phyloP scores from a whole-genome alignment of 345 rosid species.

The Lepidium sativum region DNA sequence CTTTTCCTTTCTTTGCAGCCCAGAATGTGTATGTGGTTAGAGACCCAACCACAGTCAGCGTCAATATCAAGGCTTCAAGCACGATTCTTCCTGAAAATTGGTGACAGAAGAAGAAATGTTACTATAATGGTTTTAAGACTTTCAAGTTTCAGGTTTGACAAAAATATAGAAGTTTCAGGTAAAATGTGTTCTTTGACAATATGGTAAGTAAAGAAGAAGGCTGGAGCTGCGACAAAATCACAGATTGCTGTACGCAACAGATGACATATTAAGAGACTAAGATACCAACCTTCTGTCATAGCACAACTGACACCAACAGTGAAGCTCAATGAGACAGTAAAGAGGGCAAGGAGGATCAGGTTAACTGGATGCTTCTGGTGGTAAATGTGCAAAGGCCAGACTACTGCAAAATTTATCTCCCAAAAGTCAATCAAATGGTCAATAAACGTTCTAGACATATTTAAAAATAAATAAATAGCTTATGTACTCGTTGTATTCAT shows the following conservation, averaged over 20 bases:
- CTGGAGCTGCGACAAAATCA: not conserved
- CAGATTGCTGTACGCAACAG: not conserved
- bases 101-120: not conserved
- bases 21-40: slow-evolving; percentile 93
- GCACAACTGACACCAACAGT: slow-evolving; percentile 88
- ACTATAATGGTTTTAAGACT: not conserved
- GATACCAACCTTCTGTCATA: slow-evolving; percentile 62
- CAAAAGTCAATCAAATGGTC: not conserved
- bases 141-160: not conserved
- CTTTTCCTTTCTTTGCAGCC: slow-evolving; percentile 96
- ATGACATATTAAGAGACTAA: not conserved
- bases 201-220: not conserved
- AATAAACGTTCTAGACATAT: not conserved
- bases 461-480: not conserved
- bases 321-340: slow-evolving; percentile 74
- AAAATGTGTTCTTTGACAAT: not conserved
- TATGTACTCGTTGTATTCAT: not conserved
- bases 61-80: slow-evolving; percentile 83
- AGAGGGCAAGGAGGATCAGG: slow-evolving; percentile 73
- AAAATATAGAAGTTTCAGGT: not conserved
- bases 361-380: slow-evolving; percentile 94
- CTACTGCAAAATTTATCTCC: slow-evolving; percentile 42
- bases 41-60: slow-evolving; percentile 70
- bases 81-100: slow-evolving; percentile 69
- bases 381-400: slow-evolving; percentile 85